phyloP scores from a whole-genome alignment of 257 asterid genomes.

The Linaria vulgaris region DNA sequence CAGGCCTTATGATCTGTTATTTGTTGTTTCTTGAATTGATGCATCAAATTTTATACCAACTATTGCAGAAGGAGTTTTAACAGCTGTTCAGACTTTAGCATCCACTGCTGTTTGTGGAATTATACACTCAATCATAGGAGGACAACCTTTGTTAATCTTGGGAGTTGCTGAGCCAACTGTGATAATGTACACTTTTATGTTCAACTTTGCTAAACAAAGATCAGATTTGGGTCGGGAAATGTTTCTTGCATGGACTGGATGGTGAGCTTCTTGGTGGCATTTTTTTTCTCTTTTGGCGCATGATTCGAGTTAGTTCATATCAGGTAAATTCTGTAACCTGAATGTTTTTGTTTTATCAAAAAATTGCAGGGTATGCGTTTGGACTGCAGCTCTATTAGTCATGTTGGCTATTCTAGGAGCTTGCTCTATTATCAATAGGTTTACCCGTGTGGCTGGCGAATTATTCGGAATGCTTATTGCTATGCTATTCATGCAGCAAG shows the following conservation, averaged over 20 bases:
- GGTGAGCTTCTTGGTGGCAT: conserved; percentile 45
- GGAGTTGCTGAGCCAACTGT: conserved; percentile 99
- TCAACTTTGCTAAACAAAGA: conserved; percentile 74
- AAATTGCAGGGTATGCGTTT: conserved; percentile 83
- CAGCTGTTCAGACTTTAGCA: conserved; percentile 87
- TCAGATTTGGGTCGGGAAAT: conserved; percentile 69
- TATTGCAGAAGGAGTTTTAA: conserved; percentile 77
- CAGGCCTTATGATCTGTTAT: neutral
- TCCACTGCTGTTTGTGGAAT: conserved; percentile 92
- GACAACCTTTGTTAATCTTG: conserved; percentile 81
- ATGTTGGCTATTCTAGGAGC: conserved; percentile 79
- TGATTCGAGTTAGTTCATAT: conserved; percentile 1
- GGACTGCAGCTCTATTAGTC: conserved; percentile 86
- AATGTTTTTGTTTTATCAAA: neutral
- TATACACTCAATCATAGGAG: conserved; percentile 89
- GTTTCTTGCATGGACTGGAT: conserved; percentile 95
- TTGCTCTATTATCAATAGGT: conserved; percentile 92
- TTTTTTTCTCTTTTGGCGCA: neutral
- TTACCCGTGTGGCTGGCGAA: conserved; percentile 95
- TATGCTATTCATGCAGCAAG: conserved; percentile 98
- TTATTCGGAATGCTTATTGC: conserved; percentile 92
- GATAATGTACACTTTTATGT: conserved; percentile 97
- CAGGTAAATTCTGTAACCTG: neutral
- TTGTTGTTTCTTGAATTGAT: conserved; percentile 1
- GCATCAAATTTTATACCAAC: neutral